Percentiles rank a stretch among this genome's conserved stretches.
These are phyloP conservation scores for Penicillium antarcticum DNA, from an alignment of 495 filamentous ascomycete species.

Conservation along the genomic window DNA sequence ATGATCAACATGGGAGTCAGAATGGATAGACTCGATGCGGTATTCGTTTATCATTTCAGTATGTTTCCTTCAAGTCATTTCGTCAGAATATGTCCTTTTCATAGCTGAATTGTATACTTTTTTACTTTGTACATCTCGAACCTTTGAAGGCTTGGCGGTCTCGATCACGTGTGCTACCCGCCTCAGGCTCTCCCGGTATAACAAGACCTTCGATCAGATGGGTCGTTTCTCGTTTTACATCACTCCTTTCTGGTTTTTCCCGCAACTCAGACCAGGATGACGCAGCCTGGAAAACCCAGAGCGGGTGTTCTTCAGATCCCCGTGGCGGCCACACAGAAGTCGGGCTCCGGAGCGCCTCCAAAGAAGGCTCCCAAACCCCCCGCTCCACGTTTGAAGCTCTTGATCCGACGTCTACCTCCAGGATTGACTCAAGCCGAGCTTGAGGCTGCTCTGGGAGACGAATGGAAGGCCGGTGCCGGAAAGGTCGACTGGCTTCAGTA, in stretches of 20 bases:
- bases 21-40: too few species aligned
- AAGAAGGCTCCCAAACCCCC: constrained; percentile 53
- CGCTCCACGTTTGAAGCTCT: constrained; percentile 70
- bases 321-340: constrained; percentile 56
- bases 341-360: constrained; percentile 39
- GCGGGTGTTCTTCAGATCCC: constrained; percentile 60
- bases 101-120: too few species aligned
- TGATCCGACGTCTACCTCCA: constrained; percentile 83
- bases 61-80: too few species aligned
- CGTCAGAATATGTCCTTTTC: too few species aligned
- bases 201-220: too few species aligned
- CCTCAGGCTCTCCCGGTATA: too few species aligned
- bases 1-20: too few species aligned
- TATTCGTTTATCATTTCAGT: too few species aligned
- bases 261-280: constrained; percentile 15
- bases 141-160: too few species aligned
- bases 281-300: constrained; percentile 40
- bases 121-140: too few species aligned
- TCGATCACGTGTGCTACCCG: too few species aligned
- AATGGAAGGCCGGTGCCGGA: constrained; percentile 74
- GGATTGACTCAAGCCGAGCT: constrained; percentile 81
- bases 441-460: constrained; percentile 66
- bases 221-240: too few species aligned
- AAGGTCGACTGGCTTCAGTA: constrained; percentile 82
- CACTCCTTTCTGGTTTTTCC: neutral